Evolutionary conservation across 2,329 filamentous ascomycete species (phyloP).

Genomic region (Botrytis sinoallii): DNA sequence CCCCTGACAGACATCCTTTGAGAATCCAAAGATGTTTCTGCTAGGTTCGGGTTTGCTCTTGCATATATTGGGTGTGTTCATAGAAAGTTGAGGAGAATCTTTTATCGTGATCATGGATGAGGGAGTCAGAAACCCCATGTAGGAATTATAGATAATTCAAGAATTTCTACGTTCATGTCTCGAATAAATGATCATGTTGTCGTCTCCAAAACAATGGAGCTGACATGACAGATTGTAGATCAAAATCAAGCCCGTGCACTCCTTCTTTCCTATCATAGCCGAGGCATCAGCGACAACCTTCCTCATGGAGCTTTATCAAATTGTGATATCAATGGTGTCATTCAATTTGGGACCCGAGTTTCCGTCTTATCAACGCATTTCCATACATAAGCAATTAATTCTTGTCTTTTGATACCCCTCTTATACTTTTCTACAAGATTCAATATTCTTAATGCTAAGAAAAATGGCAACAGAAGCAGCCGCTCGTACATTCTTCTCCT

Average conservation of each 20-base stretch:
- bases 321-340: background rate
- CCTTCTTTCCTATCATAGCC: background rate
- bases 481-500: conserved; percentile 76
- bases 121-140: accelerated
- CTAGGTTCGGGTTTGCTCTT: background rate
- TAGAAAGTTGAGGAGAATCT: background rate
- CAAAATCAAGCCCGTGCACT: background rate
- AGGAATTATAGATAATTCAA: background rate
- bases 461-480: conserved; percentile 66
- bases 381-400: background rate
- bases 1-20: background rate
- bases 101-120: background rate
- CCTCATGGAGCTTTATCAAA: background rate
- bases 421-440: background rate
- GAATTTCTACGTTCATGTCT: background rate
- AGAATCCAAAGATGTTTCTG: background rate
- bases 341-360: background rate
- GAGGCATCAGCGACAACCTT: background rate
- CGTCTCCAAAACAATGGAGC: background rate
- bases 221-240: background rate
- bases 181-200: background rate
- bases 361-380: background rate
- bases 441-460: background rate
- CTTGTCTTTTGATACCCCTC: background rate
- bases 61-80: background rate